Base-by-base conservation (phyloP, 1,284 basidiomycete species). In the Ustilago cynodontis region DNA sequence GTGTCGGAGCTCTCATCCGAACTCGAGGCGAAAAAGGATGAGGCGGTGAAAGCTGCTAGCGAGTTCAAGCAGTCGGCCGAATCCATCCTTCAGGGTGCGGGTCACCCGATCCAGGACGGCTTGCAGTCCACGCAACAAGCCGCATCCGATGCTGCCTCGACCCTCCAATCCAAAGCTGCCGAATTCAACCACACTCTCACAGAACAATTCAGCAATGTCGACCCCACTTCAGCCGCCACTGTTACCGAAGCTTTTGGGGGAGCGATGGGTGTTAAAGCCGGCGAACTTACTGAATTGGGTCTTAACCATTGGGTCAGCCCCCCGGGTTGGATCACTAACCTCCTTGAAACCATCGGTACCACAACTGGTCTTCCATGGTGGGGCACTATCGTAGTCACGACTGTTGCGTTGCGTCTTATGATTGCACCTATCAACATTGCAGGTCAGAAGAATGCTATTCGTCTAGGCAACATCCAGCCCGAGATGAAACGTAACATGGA, bases 231-330 rank as follows among this genome's bases (percentile, higher is more conserved):
- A 5, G 65, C 62, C 16, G 49, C 71, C 28, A 80, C 70, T 35
- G 61, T 78, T 28, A 64, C 65, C 22, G 78, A 80, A 54, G 52
- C 64, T 3, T 60, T 77, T n/a, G 31, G 47, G 18, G 62, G 65
- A 16, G 67, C 71, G 1, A 54, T 61, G 37, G 75, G 70, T 47
- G 81, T 94, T 39, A 90, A 93, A 73, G 90, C 91, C 35, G 93
- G 93, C 0, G 94, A 95, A 87, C 88, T 96, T 39, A 89, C 91
- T 22, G 89, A 91, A 13, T 88, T 94, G 45, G 94, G 93, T 3
- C 88, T 95, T 5, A 88, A 89, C 20, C 87, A 89, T 60, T 91
- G 89, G 86, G 88, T 18, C 18, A 59, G 73, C 35, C 80, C 80
- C 10, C 65, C 66, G 6, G 80, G 92, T 9, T 80, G 93, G 90